These are phyloP conservation scores for Tetrahymena elliotti DNA, from an alignment of 73 alveolate genomes.

Conservation along the genomic window DNA sequence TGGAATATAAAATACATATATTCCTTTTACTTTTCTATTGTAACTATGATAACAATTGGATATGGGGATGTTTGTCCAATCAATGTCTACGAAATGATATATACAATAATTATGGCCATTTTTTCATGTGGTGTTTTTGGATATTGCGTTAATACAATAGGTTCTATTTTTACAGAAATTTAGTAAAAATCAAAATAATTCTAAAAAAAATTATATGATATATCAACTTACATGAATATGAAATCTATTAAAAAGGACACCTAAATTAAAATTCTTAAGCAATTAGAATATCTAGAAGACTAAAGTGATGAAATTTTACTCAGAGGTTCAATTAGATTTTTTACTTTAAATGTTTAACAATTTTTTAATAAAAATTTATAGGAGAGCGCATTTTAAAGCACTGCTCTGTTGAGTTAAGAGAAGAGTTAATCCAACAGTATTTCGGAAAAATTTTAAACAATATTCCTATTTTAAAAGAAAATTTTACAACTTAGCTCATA, in stretches of 20 bases:
- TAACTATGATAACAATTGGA: neutral
- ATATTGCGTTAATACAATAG: neutral
- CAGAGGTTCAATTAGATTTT: neutral
- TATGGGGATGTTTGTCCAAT: neutral
- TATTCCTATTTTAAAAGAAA: neutral
- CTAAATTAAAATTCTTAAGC: neutral
- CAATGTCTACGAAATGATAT: neutral
- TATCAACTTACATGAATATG: neutral
- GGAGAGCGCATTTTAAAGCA: neutral
- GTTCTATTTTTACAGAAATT: neutral
- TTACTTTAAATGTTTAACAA: too few species aligned
- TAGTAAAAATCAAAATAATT: neutral
- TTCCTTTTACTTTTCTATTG: neutral
- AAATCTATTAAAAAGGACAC: neutral
- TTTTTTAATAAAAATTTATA: too few species aligned
- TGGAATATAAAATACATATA: neutral
- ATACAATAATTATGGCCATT: neutral
- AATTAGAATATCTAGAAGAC: neutral
- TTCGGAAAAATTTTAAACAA: neutral
- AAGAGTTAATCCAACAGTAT: neutral
- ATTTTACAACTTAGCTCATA: neutral
- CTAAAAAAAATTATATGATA: neutral
- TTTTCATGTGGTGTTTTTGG: neutral
- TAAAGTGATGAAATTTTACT: neutral
- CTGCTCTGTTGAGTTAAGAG: neutral